These are phyloP conservation scores for Fusarium sambucinum DNA, from an alignment of 2,329 filamentous ascomycete species.

Conservation along the genomic window DNA sequence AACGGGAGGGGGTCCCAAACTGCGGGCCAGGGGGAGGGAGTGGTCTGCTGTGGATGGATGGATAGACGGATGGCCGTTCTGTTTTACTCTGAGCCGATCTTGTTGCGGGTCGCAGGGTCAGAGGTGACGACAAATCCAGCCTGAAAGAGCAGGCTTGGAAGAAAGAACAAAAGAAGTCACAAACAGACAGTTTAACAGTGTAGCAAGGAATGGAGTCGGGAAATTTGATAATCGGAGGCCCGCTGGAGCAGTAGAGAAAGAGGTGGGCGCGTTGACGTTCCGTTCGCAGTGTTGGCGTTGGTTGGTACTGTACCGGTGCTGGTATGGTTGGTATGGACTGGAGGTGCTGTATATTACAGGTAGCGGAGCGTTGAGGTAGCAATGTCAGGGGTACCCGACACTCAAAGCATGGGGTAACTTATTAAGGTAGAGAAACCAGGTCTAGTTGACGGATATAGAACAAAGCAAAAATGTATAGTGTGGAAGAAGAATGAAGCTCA, in stretches of 20 bases:
- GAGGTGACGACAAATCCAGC: slow-evolving; percentile 25
- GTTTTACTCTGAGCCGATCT: slow-evolving; percentile 17
- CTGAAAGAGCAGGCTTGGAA: slow-evolving; percentile 10
- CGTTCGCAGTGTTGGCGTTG: slow-evolving; percentile 20
- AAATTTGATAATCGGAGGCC: slow-evolving; percentile 42
- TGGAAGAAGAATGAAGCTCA: background rate
- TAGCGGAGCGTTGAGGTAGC: background rate
- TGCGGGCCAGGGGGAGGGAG: slow-evolving; percentile 38
- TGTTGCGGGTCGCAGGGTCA: slow-evolving; percentile 29
- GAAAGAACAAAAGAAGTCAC: slow-evolving; percentile 8
- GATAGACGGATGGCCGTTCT: background rate
- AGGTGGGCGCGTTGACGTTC: slow-evolving; percentile 23
- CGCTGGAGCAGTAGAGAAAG: slow-evolving; percentile 13
- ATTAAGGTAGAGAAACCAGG: background rate
- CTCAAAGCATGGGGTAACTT: slow-evolving; percentile 20
- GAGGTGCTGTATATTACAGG: slow-evolving; percentile 6
- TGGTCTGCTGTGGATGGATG: slow-evolving; percentile 10
- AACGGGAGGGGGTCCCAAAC: slow-evolving; percentile 36
- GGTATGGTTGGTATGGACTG: background rate
- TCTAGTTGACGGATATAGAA: slow-evolving; percentile 9
- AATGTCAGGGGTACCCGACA: slow-evolving; percentile 22
- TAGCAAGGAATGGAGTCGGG: slow-evolving; percentile 20
- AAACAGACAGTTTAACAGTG: background rate
- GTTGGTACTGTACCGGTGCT: background rate
- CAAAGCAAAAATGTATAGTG: background rate